phyloP scores from a whole-genome alignment of 352 stramenopile genomes.

The Phytopythium ostracodes region DNA sequence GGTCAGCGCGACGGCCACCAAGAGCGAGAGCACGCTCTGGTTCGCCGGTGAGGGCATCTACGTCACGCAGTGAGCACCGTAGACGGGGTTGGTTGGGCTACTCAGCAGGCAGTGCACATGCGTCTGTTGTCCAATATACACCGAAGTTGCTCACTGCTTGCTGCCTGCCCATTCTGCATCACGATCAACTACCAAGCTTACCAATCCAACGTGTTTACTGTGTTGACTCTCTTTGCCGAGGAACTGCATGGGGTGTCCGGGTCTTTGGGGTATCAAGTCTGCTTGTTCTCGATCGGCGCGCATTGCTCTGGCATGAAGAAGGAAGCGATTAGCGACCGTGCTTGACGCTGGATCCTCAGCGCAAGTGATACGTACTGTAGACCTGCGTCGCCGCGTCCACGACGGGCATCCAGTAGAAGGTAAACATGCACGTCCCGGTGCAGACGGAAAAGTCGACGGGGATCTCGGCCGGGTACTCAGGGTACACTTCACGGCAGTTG shows the following conservation, averaged over 20 bases:
- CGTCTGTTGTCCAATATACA: conserved; percentile 3
- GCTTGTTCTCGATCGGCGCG: conserved; percentile 9
- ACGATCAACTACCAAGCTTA: too few relatives aligned
- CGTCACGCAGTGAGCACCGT: conserved; percentile 37
- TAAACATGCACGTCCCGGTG: conserved; percentile 28
- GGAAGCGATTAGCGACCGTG: neutral
- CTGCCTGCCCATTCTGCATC: too few relatives aligned
- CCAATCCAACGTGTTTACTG: neutral
- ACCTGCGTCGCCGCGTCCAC: conserved; percentile 22
- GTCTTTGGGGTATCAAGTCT: neutral
- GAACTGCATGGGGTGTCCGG: neutral
- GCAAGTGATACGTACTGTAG: conserved; percentile 13
- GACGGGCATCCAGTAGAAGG: conserved; percentile 37
- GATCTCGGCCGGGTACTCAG: conserved; percentile 21
- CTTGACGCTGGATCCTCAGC: neutral
- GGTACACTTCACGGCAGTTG: conserved; percentile 23
- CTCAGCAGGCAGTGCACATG: too few relatives aligned
- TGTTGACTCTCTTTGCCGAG: neutral
- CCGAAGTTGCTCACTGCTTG: neutral
- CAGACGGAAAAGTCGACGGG: conserved; percentile 31
- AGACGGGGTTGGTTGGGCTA: too few relatives aligned
- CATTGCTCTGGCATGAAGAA: conserved; percentile 5
- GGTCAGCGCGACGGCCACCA: conserved; percentile 54
- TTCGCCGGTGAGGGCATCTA: conserved; percentile 84
- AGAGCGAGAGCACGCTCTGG: conserved; percentile 59